phyloP scores from a whole-genome alignment of 1,284 basidiomycete genomes.

The Trichosporon sp. region DNA sequence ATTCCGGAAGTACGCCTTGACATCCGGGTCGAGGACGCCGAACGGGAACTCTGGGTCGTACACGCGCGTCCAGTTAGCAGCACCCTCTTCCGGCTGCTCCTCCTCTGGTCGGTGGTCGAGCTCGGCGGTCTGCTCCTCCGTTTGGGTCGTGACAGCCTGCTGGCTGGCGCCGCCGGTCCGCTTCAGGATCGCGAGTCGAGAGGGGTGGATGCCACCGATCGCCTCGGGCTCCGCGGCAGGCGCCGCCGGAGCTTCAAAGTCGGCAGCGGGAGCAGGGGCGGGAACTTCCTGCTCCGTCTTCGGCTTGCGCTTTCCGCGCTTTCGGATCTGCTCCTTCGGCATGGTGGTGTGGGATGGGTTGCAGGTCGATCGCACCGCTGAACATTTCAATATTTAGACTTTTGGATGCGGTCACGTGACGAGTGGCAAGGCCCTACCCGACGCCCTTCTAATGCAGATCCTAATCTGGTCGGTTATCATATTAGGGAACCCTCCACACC shows the following conservation, averaged over 20 bases:
- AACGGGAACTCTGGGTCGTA: conserved; percentile 69
- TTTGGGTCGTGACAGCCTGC: background rate
- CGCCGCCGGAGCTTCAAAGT: background rate
- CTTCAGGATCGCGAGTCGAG: conserved; percentile 36
- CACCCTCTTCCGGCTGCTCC: conserved; percentile 17
- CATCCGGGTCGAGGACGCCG: conserved; percentile 76
- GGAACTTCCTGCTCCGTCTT: conserved; percentile 31
- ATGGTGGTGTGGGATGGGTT: conserved; percentile 24
- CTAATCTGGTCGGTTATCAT: background rate
- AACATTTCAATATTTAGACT: conserved; percentile 7
- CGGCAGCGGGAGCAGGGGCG: background rate
- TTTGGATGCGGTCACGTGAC: background rate
- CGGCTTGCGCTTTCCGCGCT: conserved; percentile 48
- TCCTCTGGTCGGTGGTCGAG: conserved; percentile 5
- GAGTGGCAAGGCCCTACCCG: background rate
- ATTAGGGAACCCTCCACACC: background rate
- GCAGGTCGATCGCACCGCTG: background rate
- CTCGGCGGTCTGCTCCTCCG: conserved; percentile 5
- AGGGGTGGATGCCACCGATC: conserved; percentile 37
- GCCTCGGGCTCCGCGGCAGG: conserved; percentile 9
- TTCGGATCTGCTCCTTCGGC: conserved; percentile 49
- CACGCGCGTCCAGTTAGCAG: conserved; percentile 34
- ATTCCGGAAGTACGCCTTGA: conserved; percentile 85
- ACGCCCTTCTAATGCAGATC: background rate
- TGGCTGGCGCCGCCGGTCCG: conserved; percentile 19